Evolutionary conservation across 768 basidiomycete genomes (phyloP).

Genomic region (Lentinula detonsa): DNA sequence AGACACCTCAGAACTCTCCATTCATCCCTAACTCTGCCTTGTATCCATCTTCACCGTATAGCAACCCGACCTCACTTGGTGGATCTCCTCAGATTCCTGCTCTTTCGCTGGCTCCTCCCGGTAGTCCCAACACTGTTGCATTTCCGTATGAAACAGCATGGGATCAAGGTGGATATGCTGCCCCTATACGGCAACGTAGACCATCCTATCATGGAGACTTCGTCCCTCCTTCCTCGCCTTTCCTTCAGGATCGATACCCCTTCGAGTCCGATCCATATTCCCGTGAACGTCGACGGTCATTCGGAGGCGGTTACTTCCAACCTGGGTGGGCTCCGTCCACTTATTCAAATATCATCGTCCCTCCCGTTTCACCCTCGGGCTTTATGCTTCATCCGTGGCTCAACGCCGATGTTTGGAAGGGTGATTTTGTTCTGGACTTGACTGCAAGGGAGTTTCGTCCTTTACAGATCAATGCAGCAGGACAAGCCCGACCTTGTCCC

Average conservation of each 20-base stretch:
- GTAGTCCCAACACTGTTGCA: conserved; percentile 12
- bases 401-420: conserved; percentile 40
- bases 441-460: conserved; percentile 42
- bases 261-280: conserved; percentile 8
- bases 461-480: conserved; percentile 26
- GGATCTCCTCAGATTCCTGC: conserved; percentile 4
- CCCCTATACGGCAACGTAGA: conserved; percentile 26
- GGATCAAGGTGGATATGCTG: conserved; percentile 15
- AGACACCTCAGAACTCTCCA: conserved; percentile 30
- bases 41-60: conserved; percentile 30
- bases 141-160: conserved; percentile 16
- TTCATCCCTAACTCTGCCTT: conserved; percentile 36
- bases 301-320: conserved; percentile 13
- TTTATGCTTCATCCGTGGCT: conserved; percentile 43
- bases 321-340: conserved; percentile 3
- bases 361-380: conserved; percentile 15
- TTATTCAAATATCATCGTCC: conserved; percentile 12
- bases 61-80: conserved; percentile 10
- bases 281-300: conserved; percentile 19
- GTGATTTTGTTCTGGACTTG: conserved; percentile 52
- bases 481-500: conserved; percentile 31
- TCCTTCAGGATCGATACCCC: conserved; percentile 13
- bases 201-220: conserved; percentile 36
- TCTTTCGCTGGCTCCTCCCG: not conserved
- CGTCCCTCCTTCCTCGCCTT: conserved; percentile 15